Evolutionary conservation across 257 asterid genomes (phyloP), one percentile per base, ranked within the genome.

Genomic region (Cordia subcordata): DNA sequence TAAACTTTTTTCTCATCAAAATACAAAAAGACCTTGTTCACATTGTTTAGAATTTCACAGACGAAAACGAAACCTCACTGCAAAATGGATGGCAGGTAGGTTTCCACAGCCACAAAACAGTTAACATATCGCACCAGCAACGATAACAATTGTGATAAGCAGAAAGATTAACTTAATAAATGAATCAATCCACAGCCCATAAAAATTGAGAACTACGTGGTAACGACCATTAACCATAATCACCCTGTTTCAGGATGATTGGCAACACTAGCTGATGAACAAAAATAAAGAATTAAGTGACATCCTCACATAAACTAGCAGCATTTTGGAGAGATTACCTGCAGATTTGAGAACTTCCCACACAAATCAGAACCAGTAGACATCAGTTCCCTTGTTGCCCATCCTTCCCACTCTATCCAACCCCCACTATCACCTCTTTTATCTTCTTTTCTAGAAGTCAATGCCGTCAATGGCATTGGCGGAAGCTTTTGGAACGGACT

Each of bases 281-380:
- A 44, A 13, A 38, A 38, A 58, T 38, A 49, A 16, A 61, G 39
- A 49, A 49, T 16, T 57, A 42, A 53, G 59, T 42, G 32, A 32
- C 13, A 16, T 4, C 20, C 3, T 11, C 6, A 37, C 10, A 14
- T 15, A 62, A 20, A 51, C 39, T 13, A 32, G 14, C 20, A 46
- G 54, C 15, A 22, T 12, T 42, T 42, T 3, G 4, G 23, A 19
- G 19, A 21, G 61, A 40, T 58, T 67, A 92, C 99, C 97, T 93
- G 97, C 72, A 86, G 76, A 79, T 83, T 69, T 45, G 69, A 84
- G 70, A 83, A 85, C 60, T 81, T 93, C 11, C 90, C 92, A 18
- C 72, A 64, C 73, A 93, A 75, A 38, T 89, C 97, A 50, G 99
- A 83, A 74, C 96, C 96, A 75, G 75, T 82, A 54, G 92, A 83